A percentile compares a stretch with the other conserved stretches of the same genome.
These are phyloP conservation scores for Pythium sp. DNA, from an alignment of 352 stramenopile genomes.

Conservation along the genomic window DNA sequence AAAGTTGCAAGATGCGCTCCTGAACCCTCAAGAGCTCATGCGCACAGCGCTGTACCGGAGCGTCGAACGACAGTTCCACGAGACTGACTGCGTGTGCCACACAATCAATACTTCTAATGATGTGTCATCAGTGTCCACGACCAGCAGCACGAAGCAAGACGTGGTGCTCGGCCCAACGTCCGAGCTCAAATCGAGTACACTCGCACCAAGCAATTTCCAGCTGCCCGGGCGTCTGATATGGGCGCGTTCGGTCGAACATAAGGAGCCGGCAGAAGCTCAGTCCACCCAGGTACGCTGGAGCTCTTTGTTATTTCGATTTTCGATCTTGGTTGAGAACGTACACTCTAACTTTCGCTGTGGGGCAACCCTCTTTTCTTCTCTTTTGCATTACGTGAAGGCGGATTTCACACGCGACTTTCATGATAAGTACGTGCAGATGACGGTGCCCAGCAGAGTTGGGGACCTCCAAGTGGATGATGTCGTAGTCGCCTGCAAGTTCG, in stretches of 20 bases:
- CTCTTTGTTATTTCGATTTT: not conserved
- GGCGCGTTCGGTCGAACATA: not conserved
- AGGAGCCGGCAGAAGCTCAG: not conserved
- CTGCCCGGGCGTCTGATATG: not conserved
- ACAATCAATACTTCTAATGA: not conserved
- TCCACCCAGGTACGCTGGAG: not conserved
- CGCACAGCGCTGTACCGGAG: not conserved
- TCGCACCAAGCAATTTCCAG: not conserved
- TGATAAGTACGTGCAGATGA: not conserved
- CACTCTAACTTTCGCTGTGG: not conserved
- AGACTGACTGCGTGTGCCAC: slow-evolving; percentile 1
- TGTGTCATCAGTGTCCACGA: not conserved
- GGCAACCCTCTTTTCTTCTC: not conserved
- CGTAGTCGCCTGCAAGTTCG: not conserved
- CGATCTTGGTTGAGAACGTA: not conserved
- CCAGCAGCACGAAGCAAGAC: slow-evolving; percentile 3
- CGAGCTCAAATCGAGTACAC: slow-evolving; percentile 12
- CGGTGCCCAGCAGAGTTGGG: not conserved
- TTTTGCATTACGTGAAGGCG: not conserved
- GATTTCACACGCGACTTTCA: not conserved
- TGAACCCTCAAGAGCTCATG: not conserved
- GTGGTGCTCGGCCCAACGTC: slow-evolving; percentile 5
- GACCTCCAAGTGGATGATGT: not conserved
- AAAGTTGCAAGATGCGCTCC: too few relatives aligned
- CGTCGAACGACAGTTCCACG: not conserved